Percentiles rank a stretch among this genome's conserved stretches.
Conservation (phyloP, 2,329 filamentous ascomycete genomes). For the Graphilbum sp. region DNA sequence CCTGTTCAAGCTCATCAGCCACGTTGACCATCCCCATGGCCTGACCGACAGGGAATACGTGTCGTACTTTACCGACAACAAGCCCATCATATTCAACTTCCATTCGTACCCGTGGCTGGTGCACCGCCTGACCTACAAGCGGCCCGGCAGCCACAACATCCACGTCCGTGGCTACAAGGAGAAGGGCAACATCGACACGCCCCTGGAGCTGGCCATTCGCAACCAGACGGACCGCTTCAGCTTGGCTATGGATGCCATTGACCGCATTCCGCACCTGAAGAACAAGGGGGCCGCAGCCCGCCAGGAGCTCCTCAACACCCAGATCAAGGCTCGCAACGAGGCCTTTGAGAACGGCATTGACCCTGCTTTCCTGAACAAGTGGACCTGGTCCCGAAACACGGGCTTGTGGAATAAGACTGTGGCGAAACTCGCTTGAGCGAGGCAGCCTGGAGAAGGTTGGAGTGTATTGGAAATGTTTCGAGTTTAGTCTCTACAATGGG, state of each 20-base stretch:
- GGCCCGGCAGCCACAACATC: constrained; percentile 49
- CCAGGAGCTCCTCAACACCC: constrained; percentile 46
- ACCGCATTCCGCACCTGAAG: constrained; percentile 43
- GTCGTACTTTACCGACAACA: constrained; percentile 55
- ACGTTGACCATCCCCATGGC: constrained; percentile 56
- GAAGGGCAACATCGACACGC: constrained; percentile 74
- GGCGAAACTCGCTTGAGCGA: constrained; percentile 1
- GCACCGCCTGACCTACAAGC: constrained; percentile 61
- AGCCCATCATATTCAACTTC: constrained; percentile 69
- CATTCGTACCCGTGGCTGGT: constrained; percentile 71
- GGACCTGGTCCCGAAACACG: constrained; percentile 39
- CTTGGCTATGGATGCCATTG: constrained; percentile 61
- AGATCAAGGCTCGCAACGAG: constrained; percentile 45
- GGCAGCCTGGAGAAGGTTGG: neutral
- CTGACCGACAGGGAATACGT: constrained; percentile 49
- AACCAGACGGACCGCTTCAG: constrained; percentile 66
- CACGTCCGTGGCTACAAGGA: constrained; percentile 68
- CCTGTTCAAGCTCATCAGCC: constrained; percentile 62
- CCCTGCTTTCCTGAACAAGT: constrained; percentile 46
- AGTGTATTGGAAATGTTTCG: no score
- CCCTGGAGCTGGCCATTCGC: constrained; percentile 60
- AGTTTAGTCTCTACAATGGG: no score
- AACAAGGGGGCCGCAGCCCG: constrained; percentile 47
- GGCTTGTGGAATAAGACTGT: constrained; percentile 14
- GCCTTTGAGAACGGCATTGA: constrained; percentile 58